Base-by-base conservation (phyloP, 306 rosid species). In the Rosa lucieae region DNA sequence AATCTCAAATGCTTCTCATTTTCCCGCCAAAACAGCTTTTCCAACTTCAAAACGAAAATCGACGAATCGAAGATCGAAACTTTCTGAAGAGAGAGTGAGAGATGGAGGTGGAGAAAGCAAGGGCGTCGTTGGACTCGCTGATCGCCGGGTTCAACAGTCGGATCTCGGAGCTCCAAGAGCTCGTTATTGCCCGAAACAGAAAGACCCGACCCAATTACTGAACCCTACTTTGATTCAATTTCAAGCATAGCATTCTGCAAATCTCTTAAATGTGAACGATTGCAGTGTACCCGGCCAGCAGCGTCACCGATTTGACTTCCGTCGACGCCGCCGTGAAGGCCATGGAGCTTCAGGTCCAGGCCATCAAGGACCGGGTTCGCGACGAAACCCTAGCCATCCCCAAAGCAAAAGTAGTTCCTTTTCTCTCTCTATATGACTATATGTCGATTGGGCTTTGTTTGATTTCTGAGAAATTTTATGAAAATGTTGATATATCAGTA, bases 111-210 rank as follows among this genome's bases (percentile, higher is more conserved):
- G 86, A 82, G 75, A 83, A 75, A 84, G 89, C 90, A 8, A 94
- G 95, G 4, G 81, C 90, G 21, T 89, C 93, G 44, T 76, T 94
- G 59, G 92, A 91, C 59, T 85, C 89, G 0, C 73, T 92, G 80
- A 81, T 94, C 47, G 70, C 93, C 35, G 84, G 89, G 51, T 91
- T 94, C 86, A 94, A 91, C 13, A 67, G 79, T 80, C 95, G 97
- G 70, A 87, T 92, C 17, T 79, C 88, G 3, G 91, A 92, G 77
- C 99, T 94, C 78, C 99, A 92, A 70, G 95, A 94, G 77, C 90
- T 94, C 66, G 97, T 90, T 7, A 90, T 94, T 42, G 99, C 94
- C 0, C 90, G 99, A 78, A 94, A 92, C 89, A 92, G 97, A 92
- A 42, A 80, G 37, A 32, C 37, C 37, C 37, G 37, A 74, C 17